phyloP scores from a whole-genome alignment of 2,329 filamentous ascomycete genomes.

The Trichothecium roseum region DNA sequence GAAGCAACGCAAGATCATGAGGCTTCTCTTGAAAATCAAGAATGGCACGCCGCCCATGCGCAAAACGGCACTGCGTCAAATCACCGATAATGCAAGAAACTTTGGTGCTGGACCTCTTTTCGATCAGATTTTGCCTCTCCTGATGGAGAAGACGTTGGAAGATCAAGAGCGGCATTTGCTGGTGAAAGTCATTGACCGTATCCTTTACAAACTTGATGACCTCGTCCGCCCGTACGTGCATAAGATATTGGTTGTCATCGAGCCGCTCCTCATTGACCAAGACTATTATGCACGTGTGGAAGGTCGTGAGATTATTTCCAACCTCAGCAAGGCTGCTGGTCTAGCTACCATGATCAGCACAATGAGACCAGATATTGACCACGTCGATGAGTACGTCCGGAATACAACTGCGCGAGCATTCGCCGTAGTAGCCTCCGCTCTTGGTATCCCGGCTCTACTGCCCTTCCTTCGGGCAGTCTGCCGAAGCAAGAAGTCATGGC shows the following conservation, averaged over 20 bases:
- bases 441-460: conserved; percentile 89
- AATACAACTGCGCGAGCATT: conserved; percentile 97
- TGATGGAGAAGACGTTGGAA: conserved; percentile 97
- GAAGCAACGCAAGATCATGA: conserved; percentile 98
- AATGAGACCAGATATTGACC: conserved; percentile 97
- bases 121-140: conserved; percentile 89
- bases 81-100: conserved; percentile 93
- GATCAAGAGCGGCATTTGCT: conserved; percentile 96
- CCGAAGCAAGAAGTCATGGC: conserved; percentile 98
- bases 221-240: conserved; percentile 93
- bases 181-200: conserved; percentile 97
- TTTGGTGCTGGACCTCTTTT: conserved; percentile 92
- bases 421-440: conserved; percentile 89
- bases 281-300: conserved; percentile 99
- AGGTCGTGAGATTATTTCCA: conserved; percentile 97
- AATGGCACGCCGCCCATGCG: conserved; percentile 98
- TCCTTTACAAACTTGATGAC: conserved; percentile 96
- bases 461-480: conserved; percentile 94
- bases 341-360: conserved; percentile 98
- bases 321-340: conserved; percentile 91
- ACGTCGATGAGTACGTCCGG: conserved; percentile 94
- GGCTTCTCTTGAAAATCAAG: conserved; percentile 93
- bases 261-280: conserved; percentile 97
- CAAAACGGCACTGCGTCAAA: conserved; percentile 92
- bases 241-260: conserved; percentile 97